Conservation (phyloP, 306 rosid species). For the Lotus japonicus region DNA sequence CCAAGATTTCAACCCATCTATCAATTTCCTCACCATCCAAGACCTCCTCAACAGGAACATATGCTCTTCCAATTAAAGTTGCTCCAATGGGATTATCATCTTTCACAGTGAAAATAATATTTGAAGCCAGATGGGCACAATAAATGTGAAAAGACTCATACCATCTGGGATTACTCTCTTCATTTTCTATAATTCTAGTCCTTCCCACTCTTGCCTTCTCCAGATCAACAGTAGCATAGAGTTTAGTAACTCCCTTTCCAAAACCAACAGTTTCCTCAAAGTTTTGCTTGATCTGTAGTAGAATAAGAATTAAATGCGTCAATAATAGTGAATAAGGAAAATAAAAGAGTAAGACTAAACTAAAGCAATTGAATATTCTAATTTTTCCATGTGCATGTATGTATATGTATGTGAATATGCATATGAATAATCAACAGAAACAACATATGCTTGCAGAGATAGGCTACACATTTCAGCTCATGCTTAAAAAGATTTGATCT, state of each 20-base stretch:
- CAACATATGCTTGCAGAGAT: not conserved
- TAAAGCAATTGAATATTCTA: not conserved
- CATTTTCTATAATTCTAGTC: constrained; percentile 59
- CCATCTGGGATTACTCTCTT: constrained; percentile 57
- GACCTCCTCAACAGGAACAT: constrained; percentile 55
- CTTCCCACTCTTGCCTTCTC: constrained; percentile 80
- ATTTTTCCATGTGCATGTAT: not conserved
- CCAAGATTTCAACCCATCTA: constrained; percentile 58
- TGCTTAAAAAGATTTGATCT: not conserved
- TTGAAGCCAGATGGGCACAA: constrained; percentile 57
- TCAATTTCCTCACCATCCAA: constrained; percentile 56
- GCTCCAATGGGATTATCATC: constrained; percentile 77
- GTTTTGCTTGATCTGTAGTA: constrained; percentile 42
- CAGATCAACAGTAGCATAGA: constrained; percentile 67
- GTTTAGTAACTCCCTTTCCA: constrained; percentile 57
- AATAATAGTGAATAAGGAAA: constrained; percentile 1
- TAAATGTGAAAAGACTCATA: constrained; percentile 67
- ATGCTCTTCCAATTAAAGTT: constrained; percentile 66
- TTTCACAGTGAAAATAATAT: constrained; percentile 61
- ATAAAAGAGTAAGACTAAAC: not conserved
- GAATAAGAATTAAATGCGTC: not conserved
- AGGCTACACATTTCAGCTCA: not conserved
- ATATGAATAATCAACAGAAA: not conserved
- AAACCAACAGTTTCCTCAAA: constrained; percentile 58
- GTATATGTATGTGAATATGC: not conserved